Conservation (phyloP, 2,329 filamentous ascomycete species). For the Fusarium beomiforme region DNA sequence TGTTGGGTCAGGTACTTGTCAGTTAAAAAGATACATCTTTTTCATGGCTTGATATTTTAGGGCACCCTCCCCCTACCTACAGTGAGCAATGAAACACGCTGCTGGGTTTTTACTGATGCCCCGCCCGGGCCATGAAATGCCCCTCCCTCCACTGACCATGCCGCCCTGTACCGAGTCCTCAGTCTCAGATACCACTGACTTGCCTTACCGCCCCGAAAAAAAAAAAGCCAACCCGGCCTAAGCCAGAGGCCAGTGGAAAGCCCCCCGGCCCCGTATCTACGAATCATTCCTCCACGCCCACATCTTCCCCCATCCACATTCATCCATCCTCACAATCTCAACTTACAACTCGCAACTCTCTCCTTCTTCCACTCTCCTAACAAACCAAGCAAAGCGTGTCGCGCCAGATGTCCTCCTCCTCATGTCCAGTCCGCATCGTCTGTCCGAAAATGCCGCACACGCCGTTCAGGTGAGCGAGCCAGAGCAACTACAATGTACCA, state of each 20-base stretch:
- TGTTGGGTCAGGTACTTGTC: slow-evolving; percentile 28
- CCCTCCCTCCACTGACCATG: slow-evolving; percentile 21
- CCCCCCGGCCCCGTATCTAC: slow-evolving; percentile 36
- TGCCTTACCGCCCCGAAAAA: slow-evolving; percentile 25
- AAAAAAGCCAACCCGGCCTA: neutral
- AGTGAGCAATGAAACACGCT: neutral
- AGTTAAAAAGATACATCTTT: slow-evolving; percentile 26
- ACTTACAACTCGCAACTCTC: slow-evolving; percentile 27
- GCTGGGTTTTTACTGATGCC: slow-evolving; percentile 11
- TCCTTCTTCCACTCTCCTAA: slow-evolving; percentile 21
- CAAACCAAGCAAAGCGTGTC: slow-evolving; percentile 31
- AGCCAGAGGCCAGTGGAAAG: neutral
- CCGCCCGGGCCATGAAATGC: slow-evolving; percentile 26
- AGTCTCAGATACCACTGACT: slow-evolving; percentile 27
- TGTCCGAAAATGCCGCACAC: slow-evolving; percentile 66
- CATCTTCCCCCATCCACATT: slow-evolving; percentile 31
- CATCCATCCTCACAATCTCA: slow-evolving; percentile 31
- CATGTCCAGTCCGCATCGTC: slow-evolving; percentile 65
- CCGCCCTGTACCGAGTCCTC: slow-evolving; percentile 5
- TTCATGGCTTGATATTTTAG: slow-evolving; percentile 3
- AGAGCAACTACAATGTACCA: slow-evolving; percentile 17
- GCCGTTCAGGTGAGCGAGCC: slow-evolving; percentile 55
- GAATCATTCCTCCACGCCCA: slow-evolving; percentile 48
- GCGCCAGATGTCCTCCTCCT: slow-evolving; percentile 66
- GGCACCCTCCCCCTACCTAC: slow-evolving; percentile 6